Evolutionary conservation across 176 grass and related monocot genomes (phyloP).

Genomic region (Oryza glaberrima): DNA sequence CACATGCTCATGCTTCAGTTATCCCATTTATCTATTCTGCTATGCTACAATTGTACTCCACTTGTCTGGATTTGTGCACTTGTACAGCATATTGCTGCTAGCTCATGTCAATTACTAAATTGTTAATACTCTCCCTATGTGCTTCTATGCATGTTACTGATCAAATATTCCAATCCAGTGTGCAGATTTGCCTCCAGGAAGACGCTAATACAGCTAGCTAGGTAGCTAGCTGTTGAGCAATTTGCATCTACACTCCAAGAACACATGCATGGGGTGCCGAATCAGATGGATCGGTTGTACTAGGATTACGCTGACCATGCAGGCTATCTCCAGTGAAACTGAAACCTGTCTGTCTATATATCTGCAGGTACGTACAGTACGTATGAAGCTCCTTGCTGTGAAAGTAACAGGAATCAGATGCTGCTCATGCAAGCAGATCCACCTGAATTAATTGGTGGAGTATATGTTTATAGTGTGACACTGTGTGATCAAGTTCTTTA

Average conservation of each 20-base stretch:
- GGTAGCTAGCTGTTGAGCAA: neutral
- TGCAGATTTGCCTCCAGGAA: neutral
- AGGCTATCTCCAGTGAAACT: neutral
- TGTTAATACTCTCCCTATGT: neutral
- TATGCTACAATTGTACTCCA: neutral
- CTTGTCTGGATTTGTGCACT: neutral
- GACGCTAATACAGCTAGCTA: neutral
- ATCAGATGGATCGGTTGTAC: neutral
- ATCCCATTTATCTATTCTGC: neutral
- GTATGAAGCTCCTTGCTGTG: neutral
- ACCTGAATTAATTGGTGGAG: neutral
- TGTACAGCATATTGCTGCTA: neutral
- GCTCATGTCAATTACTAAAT: neutral
- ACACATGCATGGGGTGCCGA: neutral
- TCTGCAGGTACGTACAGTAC: neutral
- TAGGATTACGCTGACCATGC: neutral
- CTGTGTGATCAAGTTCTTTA: neutral
- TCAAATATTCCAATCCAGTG: neutral
- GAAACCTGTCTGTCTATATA: neutral
- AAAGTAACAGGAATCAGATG: neutral
- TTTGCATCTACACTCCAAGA: neutral
- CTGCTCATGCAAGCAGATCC: neutral
- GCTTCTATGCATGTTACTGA: neutral
- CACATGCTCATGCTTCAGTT: neutral
- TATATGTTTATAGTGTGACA: neutral